These are phyloP conservation scores for Lipomyces spencermartinsiae DNA, from an alignment of 805 yeast species.

Conservation along the genomic window DNA sequence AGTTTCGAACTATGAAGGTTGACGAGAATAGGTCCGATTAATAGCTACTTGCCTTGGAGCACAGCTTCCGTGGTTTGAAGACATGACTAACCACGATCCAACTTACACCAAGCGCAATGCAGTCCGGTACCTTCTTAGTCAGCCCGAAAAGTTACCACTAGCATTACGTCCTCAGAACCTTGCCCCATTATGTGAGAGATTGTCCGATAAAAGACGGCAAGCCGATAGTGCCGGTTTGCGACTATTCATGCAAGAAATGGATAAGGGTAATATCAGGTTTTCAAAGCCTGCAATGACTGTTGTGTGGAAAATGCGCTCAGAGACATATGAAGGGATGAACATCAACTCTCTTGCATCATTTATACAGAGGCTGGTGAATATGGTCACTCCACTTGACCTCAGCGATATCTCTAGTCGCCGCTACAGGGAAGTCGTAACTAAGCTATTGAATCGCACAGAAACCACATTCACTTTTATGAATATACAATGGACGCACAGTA, in stretches of 20 bases:
- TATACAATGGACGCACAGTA: conserved; percentile 1
- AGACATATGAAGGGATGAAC: background rate
- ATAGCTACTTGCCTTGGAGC: conserved; percentile 53
- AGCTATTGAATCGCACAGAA: background rate
- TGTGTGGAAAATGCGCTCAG: conserved; percentile 5
- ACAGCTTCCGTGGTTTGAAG: conserved; percentile 70
- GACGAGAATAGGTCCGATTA: conserved; percentile 39
- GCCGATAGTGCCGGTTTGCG: background rate
- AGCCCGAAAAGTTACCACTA: conserved; percentile 35
- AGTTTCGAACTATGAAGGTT: background rate
- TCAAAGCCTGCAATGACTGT: background rate
- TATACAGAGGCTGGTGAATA: conserved; percentile 2
- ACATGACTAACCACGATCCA: conserved; percentile 63
- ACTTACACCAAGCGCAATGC: conserved; percentile 64
- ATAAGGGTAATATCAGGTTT: background rate
- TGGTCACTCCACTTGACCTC: conserved; percentile 3
- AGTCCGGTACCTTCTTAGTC: conserved; percentile 49
- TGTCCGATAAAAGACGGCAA: conserved; percentile 5
- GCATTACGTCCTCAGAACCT: conserved; percentile 26
- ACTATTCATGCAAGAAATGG: background rate
- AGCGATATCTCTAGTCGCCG: background rate
- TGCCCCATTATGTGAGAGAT: background rate
- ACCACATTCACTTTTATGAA: conserved; percentile 6
- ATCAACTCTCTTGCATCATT: background rate
- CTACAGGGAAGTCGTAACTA: conserved; percentile 1